phyloP scores from a whole-genome alignment of 306 rosid genomes.

The Trichosanthes truncata region DNA sequence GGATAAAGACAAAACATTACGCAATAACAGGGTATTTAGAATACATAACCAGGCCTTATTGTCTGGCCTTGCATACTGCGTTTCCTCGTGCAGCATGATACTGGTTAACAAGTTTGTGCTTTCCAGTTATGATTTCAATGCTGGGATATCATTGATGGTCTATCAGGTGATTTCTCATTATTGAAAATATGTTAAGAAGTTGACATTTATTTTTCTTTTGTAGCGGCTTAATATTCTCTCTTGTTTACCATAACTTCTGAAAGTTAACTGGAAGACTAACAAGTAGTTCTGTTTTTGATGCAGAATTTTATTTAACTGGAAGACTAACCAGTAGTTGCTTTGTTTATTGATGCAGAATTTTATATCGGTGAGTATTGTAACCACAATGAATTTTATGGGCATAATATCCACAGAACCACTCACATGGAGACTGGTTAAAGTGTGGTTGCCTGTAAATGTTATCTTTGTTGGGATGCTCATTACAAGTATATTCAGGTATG shows the following conservation, averaged over 20 bases:
- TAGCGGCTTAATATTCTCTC: neutral
- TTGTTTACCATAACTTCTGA: neutral
- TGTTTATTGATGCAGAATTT: constrained; percentile 64
- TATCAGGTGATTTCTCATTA: constrained; percentile 61
- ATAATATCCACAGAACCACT: constrained; percentile 81
- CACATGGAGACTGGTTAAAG: constrained; percentile 84
- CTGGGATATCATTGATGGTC: constrained; percentile 86
- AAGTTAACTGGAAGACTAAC: neutral
- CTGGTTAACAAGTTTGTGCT: constrained; percentile 82
- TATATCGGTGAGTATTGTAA: constrained; percentile 68
- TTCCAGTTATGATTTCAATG: constrained; percentile 81
- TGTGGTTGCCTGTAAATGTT: constrained; percentile 90
- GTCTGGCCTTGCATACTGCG: constrained; percentile 84
- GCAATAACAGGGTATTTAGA: constrained; percentile 34
- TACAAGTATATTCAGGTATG: constrained; percentile 98
- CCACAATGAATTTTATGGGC: constrained; percentile 57
- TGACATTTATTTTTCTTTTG: neutral
- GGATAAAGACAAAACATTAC: constrained; percentile 31
- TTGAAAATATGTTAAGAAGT: neutral
- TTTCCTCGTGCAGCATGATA: constrained; percentile 93
- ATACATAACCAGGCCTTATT: constrained; percentile 70
- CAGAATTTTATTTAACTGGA: constrained; percentile 54
- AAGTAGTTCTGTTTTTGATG: constrained; percentile 25
- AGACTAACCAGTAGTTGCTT: constrained; percentile 10
- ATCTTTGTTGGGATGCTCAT: constrained; percentile 95